These are phyloP conservation scores for Grosmannia serpens DNA, from an alignment of 2,329 filamentous ascomycete genomes.

Conservation along the genomic window DNA sequence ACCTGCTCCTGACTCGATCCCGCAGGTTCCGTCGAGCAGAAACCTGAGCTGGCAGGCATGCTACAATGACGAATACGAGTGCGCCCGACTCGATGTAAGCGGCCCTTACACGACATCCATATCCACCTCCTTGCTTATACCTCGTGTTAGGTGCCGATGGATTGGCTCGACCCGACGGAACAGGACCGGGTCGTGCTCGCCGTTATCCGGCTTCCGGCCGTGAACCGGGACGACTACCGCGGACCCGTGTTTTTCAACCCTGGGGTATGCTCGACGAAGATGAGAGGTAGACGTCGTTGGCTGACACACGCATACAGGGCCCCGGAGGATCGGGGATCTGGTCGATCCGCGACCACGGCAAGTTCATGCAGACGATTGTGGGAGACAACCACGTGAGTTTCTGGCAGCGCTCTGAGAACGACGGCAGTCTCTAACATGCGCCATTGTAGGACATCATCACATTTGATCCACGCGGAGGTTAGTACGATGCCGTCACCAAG, in stretches of 20 bases:
- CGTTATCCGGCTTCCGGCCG: slow-evolving; percentile 26
- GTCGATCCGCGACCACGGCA: slow-evolving; percentile 22
- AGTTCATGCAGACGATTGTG: slow-evolving; percentile 29
- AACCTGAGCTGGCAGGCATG: slow-evolving; percentile 23
- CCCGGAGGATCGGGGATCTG: slow-evolving; percentile 36
- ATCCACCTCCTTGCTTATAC: background rate
- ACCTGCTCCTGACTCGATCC: background rate
- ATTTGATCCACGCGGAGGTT: slow-evolving; percentile 38
- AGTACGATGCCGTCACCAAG: slow-evolving; percentile 3
- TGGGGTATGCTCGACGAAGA: slow-evolving; percentile 14
- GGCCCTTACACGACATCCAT: background rate
- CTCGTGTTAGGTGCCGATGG: slow-evolving; percentile 21
- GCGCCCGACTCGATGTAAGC: slow-evolving; percentile 22
- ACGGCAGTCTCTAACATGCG: background rate
- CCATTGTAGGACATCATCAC: slow-evolving; percentile 32
- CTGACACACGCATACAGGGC: slow-evolving; percentile 19
- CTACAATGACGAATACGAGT: slow-evolving; percentile 22
- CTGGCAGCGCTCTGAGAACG: background rate
- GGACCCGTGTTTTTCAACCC: slow-evolving; percentile 29
- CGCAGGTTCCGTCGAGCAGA: slow-evolving; percentile 19
- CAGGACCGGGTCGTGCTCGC: slow-evolving; percentile 23
- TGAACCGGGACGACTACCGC: slow-evolving; percentile 14
- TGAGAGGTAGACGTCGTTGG: background rate
- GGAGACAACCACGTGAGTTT: slow-evolving; percentile 32
- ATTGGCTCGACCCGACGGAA: slow-evolving; percentile 26